Base-by-base conservation (phyloP, 2,329 filamentous ascomycete species). In the Ophiocordyceps australis region DNA sequence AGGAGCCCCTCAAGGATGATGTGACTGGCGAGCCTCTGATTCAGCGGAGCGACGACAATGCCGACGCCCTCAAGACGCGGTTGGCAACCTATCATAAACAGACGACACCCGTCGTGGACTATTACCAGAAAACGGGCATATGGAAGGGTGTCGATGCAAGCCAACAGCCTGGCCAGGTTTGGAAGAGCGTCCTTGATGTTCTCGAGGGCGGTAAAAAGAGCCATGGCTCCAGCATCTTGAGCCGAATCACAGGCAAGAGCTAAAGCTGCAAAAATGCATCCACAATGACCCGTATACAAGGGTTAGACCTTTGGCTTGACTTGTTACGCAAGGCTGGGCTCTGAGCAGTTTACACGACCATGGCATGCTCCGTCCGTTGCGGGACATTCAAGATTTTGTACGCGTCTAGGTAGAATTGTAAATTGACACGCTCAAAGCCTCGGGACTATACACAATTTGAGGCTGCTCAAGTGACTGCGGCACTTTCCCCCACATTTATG, bases 81-180 rank as follows among this genome's bases (percentile, higher is more conserved):
- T 67, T 98, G 32, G 63, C 62, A 21, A 94, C 86, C 32, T 98
- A 98, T 59, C 89, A 98, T 61, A 62, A 71, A 38, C 89, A 98
- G 70, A 98, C 89, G 18, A 58, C 72, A 23, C 89, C 89, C 13
- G 89, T 98, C 25, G 85, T 93, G 35, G 66, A 73, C 31, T 98
- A 98, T 66, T 98, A 98, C 71, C 79, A 91, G 60, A 82, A 83
- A 58, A 92, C 80, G 25, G 85, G 85, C 40, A 94, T 98, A 63
- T 98, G 89, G 89, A 77, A 76, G 54, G 77, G 78, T 35, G 71
- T 98, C 43, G 89, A 98, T 51, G 89, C 89, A 36, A 91, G 80
- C 62, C 83, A 98, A 63, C 76, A 93, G 58, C 89, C 89, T 13
- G 80, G 81, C 24, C 75, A 85, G 54, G 89, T 98, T 34, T 98